Evolutionary conservation across 2,329 filamentous ascomycete genomes (phyloP), one percentile per base, ranked within the genome.

Genomic region (Byssothecium circinans): DNA sequence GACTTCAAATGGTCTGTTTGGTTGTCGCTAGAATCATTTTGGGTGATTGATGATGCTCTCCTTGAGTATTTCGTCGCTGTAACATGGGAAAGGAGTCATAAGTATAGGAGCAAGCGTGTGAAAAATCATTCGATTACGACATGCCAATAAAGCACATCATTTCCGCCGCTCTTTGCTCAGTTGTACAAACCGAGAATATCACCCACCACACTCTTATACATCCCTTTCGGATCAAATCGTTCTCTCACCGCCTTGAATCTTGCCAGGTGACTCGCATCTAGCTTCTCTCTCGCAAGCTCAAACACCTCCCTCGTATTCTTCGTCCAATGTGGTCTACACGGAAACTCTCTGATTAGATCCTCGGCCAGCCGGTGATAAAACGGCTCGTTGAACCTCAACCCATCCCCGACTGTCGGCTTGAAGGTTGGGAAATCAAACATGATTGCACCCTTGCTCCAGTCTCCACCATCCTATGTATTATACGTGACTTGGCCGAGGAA

Each of bases 351-450:
- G 39, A 80, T 67, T 15, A 80, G 69, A 0, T 70, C 72, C 41
- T 74, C 73, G 17, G 76, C 75, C 3, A 80, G 64, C 5, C 72
- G 75, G 29, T 70, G 71, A 52, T 80, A 80, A 43, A 80, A 81
- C 2, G 70, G 67, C 60, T 78, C 76, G 45, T 80, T 80, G 53
- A 74, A 80, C 37, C 77, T 72, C 60, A 72, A 64, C 4, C 73
- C 60, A 45, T 80, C 76, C 1, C 77, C 78, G 8, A 71, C 56
- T 2, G 58, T 71, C 0, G 78, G 77, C 41, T 74, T 69, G 58
- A 75, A 80, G 17, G 65, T 72, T 2, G 78, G 78, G 54, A 80
- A 81, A 55, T 81, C 78, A 52, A 81, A 77, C 78, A 80, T 81
- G 56, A 81, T 78, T 17, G 74, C 71, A 2, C 77, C 78, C 58